Evolutionary conservation across 805 yeast species (phyloP).

Genomic region (Yamadazyma kitorensis): DNA sequence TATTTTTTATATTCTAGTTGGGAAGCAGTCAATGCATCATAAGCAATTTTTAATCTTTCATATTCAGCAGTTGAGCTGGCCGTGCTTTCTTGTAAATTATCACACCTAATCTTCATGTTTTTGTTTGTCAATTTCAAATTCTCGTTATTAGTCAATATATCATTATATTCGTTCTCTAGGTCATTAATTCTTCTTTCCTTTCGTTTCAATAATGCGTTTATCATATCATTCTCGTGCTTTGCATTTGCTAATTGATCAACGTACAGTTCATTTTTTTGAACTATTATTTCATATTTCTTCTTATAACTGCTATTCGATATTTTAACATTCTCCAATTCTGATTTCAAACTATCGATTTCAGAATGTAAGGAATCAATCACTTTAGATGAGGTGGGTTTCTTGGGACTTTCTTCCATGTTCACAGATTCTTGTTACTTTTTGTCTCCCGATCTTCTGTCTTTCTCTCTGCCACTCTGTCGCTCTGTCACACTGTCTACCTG

Average conservation of each 20-base stretch:
- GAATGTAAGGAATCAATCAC: constrained; percentile 56
- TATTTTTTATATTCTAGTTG: constrained; percentile 52
- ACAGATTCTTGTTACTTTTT: no score
- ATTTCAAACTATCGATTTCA: constrained; percentile 41
- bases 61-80: constrained; percentile 46
- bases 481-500: no score
- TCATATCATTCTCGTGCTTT: constrained; percentile 75
- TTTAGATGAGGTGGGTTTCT: constrained; percentile 20
- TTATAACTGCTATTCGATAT: constrained; percentile 45
- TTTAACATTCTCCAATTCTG: constrained; percentile 41
- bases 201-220: constrained; percentile 63
- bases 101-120: constrained; percentile 48
- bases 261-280: constrained; percentile 50
- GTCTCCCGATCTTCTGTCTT: no score
- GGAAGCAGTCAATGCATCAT: constrained; percentile 52
- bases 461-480: no score
- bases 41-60: constrained; percentile 55
- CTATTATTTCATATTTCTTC: constrained; percentile 48
- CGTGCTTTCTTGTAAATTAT: constrained; percentile 46
- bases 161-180: constrained; percentile 57
- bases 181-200: constrained; percentile 69
- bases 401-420: constrained; percentile 26
- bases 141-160: constrained; percentile 46
- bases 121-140: constrained; percentile 48
- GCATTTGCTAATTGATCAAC: constrained; percentile 66